phyloP scores from a whole-genome alignment of 2,329 filamentous ascomycete species.

The Cercospora zeae-maydis region DNA sequence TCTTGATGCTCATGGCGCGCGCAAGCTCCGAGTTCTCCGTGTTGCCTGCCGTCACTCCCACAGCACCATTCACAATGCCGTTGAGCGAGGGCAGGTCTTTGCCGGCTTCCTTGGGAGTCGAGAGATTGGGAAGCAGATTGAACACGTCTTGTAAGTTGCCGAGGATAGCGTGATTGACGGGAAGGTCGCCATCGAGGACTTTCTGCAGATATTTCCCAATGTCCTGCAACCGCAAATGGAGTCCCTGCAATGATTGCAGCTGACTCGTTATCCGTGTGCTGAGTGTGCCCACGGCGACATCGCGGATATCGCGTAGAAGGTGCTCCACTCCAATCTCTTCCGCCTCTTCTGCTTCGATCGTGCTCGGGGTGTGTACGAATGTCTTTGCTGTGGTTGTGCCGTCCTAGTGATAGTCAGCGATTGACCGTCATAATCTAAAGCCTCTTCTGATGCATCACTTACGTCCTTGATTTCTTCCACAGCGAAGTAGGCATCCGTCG shows the following conservation, averaged over 20 bases:
- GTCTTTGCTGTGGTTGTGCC: slow-evolving; percentile 95
- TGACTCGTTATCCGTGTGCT: slow-evolving; percentile 97
- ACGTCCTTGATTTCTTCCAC: slow-evolving; percentile 99
- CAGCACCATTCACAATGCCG: slow-evolving; percentile 52
- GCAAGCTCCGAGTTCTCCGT: slow-evolving; percentile 77
- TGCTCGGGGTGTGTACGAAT: slow-evolving; percentile 96
- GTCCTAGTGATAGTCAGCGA: slow-evolving; percentile 58
- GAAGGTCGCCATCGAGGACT: slow-evolving; percentile 85
- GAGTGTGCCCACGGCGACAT: slow-evolving; percentile 93
- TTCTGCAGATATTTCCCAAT: slow-evolving; percentile 95
- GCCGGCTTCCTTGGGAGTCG: slow-evolving; percentile 70
- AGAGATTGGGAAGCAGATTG: slow-evolving; percentile 94
- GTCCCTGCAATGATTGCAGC: slow-evolving; percentile 91
- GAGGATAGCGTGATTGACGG: slow-evolving; percentile 94
- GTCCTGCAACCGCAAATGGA: slow-evolving; percentile 90
- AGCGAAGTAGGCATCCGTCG: slow-evolving; percentile 97
- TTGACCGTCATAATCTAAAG: not conserved
- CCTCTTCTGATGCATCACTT: slow-evolving; percentile 10
- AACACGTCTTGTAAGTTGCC: slow-evolving; percentile 99
- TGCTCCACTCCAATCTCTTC: slow-evolving; percentile 99
- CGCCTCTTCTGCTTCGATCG: slow-evolving; percentile 97
- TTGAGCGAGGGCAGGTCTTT: slow-evolving; percentile 55
- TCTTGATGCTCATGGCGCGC: slow-evolving; percentile 98
- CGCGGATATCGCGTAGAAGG: slow-evolving; percentile 92
- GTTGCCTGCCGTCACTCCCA: slow-evolving; percentile 49